Conservation (phyloP, 148 eudicot species). For the Rhododendron simsii region DNA sequence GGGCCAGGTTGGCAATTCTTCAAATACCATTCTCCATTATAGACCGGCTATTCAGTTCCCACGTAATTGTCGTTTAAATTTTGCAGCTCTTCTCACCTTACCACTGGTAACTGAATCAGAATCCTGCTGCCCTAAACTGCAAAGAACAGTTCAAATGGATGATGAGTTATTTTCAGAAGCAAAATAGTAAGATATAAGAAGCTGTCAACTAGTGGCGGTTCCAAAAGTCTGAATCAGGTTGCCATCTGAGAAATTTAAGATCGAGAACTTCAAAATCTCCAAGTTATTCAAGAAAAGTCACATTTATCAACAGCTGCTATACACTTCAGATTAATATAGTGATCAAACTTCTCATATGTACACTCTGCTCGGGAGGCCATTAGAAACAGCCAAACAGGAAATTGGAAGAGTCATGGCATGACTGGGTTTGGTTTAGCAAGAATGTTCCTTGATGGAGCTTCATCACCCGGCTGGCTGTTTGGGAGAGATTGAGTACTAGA, state of each 20-base stretch:
- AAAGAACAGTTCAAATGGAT: background rate
- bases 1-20: background rate
- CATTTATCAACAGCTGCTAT: background rate
- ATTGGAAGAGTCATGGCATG: background rate
- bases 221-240: background rate
- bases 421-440: background rate
- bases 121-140: conserved; percentile 25
- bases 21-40: background rate
- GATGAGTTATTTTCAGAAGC: background rate
- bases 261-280: background rate
- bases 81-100: conserved; percentile 17
- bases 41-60: background rate
- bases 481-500: background rate
- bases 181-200: background rate
- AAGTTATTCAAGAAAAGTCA: background rate
- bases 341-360: background rate
- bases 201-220: background rate
- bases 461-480: background rate
- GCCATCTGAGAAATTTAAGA: background rate
- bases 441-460: background rate
- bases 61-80: background rate
- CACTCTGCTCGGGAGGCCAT: background rate
- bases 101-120: conserved; percentile 11
- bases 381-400: background rate
- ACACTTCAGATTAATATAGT: background rate